Percentiles rank a stretch among this genome's conserved stretches.
phyloP scores from a whole-genome alignment of 129 eudicot species.

The Saussurea involucrata region DNA sequence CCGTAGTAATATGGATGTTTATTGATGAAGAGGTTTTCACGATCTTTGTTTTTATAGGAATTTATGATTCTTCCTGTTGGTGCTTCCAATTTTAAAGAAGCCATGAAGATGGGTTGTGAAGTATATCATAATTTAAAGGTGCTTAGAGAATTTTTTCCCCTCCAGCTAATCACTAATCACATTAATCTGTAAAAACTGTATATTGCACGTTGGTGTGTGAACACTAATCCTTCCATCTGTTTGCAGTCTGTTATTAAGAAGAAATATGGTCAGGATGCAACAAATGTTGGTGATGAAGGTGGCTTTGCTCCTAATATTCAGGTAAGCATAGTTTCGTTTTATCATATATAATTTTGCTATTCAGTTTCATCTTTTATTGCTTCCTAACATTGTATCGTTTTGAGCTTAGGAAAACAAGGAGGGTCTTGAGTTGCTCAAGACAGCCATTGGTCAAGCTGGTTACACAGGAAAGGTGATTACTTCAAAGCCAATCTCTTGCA shows the following conservation, averaged over 20 bases:
- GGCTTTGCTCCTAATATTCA: slow-evolving; percentile 99
- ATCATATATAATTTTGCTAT: neutral
- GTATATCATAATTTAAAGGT: slow-evolving; percentile 95
- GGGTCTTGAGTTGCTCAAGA: slow-evolving; percentile 94
- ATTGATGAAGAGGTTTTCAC: neutral
- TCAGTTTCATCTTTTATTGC: neutral
- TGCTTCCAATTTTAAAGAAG: slow-evolving; percentile 85
- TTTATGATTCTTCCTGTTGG: slow-evolving; percentile 98
- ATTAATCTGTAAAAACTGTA: neutral
- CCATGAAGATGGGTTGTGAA: slow-evolving; percentile 99
- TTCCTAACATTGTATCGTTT: neutral
- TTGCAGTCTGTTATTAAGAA: slow-evolving; percentile 92
- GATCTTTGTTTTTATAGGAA: slow-evolving; percentile 40
- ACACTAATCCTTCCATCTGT: neutral
- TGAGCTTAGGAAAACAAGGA: slow-evolving; percentile 88
- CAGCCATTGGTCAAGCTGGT: slow-evolving; percentile 94
- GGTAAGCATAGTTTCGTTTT: slow-evolving; percentile 31
- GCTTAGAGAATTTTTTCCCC: neutral
- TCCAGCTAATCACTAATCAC: neutral
- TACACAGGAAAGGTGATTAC: slow-evolving; percentile 76
- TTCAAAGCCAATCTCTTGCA: neutral
- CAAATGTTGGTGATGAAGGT: slow-evolving; percentile 99
- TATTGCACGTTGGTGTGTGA: neutral
- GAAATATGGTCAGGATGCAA: slow-evolving; percentile 99
- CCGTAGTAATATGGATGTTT: neutral